Conservation (phyloP, 106 monocot species). For the Triglochin maritima region DNA sequence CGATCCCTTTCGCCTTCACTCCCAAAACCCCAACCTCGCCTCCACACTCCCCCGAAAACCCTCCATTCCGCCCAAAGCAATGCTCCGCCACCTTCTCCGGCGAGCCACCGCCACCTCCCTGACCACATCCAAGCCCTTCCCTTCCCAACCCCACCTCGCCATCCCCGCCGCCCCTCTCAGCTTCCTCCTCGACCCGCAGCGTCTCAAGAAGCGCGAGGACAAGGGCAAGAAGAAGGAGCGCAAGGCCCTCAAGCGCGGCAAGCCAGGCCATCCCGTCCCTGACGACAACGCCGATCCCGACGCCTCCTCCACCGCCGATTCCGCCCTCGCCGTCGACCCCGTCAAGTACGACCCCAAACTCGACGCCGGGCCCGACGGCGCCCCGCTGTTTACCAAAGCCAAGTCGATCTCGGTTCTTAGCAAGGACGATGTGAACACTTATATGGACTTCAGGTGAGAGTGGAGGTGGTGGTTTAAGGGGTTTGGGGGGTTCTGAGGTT, state of each 20-base stretch:
- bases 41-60: no score
- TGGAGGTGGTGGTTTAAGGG: neutral
- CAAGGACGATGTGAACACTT: conserved; percentile 36
- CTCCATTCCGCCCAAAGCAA: neutral
- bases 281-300: conserved; percentile 4
- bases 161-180: conserved; percentile 20
- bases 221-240: conserved; percentile 33
- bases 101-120: conserved; percentile 17
- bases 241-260: conserved; percentile 13
- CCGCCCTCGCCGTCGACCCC: conserved; percentile 69
- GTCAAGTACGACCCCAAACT: conserved; percentile 50
- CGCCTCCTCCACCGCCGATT: conserved; percentile 18
- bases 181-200: conserved; percentile 23
- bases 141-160: conserved; percentile 6
- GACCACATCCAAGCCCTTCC: neutral
- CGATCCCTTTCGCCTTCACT: no score
- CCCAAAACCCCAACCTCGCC: no score
- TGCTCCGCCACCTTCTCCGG: conserved; percentile 31
- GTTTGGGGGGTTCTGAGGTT: neutral
- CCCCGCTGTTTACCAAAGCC: conserved; percentile 55
- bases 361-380: conserved; percentile 71
- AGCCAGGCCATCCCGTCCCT: conserved; percentile 13
- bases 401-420: conserved; percentile 43
- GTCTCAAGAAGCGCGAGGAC: conserved; percentile 28
- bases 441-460: conserved; percentile 70